Base-by-base conservation (phyloP, 2,329 filamentous ascomycete species). In the Raffaelea arxii region DNA sequence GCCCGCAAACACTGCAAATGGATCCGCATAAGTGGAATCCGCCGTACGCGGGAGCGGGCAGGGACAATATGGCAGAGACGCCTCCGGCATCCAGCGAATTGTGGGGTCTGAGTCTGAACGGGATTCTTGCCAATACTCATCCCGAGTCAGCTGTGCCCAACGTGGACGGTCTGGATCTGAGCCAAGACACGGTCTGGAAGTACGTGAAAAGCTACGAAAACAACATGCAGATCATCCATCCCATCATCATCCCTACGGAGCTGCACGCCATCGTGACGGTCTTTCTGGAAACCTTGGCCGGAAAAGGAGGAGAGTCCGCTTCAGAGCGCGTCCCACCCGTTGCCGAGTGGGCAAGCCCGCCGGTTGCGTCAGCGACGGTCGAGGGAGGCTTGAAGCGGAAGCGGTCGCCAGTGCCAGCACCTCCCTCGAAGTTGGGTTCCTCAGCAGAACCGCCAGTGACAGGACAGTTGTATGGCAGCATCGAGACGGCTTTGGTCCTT, bases 401-500 rank as follows among this genome's bases (percentile, higher is more conserved):
- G 59, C 68, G 78, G 48, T 75, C 74, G 19, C 70, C 74, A 5
- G 64, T 52, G 21, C 56, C 51, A 47, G 54, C 56, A 6, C 54
- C 64, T 46, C 53, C 51, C 44, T 53, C 50, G 16, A 51, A 49
- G 55, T 11, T 25, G 30, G 23, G 36, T 16, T 32, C 27, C 7
- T 36, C 32, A 6, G 6, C 46, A 51, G 60, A 56, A 38, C 36
- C 40, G 6, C 44, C 41, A 4, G 74, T 71, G 54, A 63, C 67
- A 6, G 68, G 70, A 3, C 69, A 69, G 47, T 78, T 78, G 3
- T 75, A 74, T 53, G 72, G 82, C 44, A 87, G 84, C 7, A 80
- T 92, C 16, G 76, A 81, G 45, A 94, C 86, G 54, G 89, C 89
- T 0, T 73, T 97, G 35, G 78, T 96, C 1, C 72, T 96, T 3